phyloP scores from a whole-genome alignment of 78 protist genomes.

The Planoprotostelium fungivorum region DNA sequence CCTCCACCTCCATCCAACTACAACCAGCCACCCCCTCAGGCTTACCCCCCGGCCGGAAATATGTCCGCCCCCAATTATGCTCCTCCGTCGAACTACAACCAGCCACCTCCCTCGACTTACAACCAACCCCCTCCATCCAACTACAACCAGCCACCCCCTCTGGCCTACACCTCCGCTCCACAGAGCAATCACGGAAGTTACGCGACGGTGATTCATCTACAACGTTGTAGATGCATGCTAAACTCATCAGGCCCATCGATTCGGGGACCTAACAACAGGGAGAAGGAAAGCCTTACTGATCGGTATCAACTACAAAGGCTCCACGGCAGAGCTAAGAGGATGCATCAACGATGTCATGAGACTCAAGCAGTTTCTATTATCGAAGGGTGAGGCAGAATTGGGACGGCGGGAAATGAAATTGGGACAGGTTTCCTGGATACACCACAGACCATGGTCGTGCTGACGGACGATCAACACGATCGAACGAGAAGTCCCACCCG shows the following conservation, averaged over 20 bases:
- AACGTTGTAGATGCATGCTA: neutral
- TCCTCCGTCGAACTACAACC: neutral
- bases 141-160: neutral
- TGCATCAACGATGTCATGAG: constrained; percentile 29
- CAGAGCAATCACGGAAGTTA: neutral
- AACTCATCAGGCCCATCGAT: neutral
- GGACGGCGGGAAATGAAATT: too few species aligned
- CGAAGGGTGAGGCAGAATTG: neutral
- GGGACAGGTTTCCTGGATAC: constrained; percentile 5
- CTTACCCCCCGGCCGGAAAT: neutral
- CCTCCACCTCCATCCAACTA: neutral
- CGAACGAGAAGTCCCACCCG: constrained; percentile 22
- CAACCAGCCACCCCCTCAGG: neutral
- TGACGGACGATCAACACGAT: constrained; percentile 4
- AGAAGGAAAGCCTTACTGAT: constrained; percentile 15
- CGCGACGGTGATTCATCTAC: neutral
- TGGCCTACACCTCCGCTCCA: neutral
- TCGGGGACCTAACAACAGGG: neutral
- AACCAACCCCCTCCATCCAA: too few species aligned
- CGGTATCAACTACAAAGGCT: constrained; percentile 25
- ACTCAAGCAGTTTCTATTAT: constrained; percentile 3
- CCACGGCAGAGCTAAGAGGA: constrained; percentile 23
- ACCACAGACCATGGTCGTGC: constrained; percentile 1
- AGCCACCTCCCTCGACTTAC: neutral
- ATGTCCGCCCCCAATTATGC: neutral